A percentile compares a stretch with the other conserved stretches of the same genome.
Conservation (phyloP, 2,329 filamentous ascomycete genomes). For the Claviceps sp. region DNA sequence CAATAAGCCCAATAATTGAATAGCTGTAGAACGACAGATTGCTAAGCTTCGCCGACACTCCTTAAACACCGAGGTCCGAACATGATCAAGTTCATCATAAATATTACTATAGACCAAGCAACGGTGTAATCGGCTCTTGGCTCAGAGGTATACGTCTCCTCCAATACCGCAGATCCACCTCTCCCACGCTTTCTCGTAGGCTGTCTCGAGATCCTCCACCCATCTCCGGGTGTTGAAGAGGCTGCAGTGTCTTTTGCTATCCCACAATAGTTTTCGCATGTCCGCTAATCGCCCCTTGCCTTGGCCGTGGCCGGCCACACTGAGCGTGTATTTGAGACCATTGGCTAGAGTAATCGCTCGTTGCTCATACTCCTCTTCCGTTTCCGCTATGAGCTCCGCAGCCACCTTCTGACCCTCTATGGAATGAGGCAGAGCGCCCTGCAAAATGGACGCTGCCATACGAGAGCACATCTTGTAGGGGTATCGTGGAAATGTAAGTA, state of each 20-base stretch:
- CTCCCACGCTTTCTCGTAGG: conserved; percentile 79
- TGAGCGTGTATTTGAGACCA: conserved; percentile 44
- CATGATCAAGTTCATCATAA: conserved; percentile 2
- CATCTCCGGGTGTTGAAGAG: conserved; percentile 86
- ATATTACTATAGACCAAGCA: background rate
- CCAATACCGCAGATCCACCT: conserved; percentile 75
- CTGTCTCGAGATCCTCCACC: conserved; percentile 78
- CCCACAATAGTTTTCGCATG: conserved; percentile 68
- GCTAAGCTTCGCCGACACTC: background rate
- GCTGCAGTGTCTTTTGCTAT: conserved; percentile 71
- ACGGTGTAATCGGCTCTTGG: background rate
- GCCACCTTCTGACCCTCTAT: conserved; percentile 54
- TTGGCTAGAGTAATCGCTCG: conserved; percentile 56
- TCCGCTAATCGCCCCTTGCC: conserved; percentile 60
- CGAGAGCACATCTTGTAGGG: conserved; percentile 98
- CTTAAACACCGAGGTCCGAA: background rate
- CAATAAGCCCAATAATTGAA: too few species aligned
- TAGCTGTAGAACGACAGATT: background rate
- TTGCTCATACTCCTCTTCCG: conserved; percentile 75
- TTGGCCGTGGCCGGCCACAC: conserved; percentile 32
- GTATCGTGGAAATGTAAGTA: conserved; percentile 82
- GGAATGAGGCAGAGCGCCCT: conserved; percentile 68
- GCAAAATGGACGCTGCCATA: conserved; percentile 91
- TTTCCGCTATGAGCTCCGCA: conserved; percentile 60
- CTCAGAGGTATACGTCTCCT: conserved; percentile 78